Evolutionary conservation across 441 rosid genomes (phyloP).

Genomic region (Lagerstroemia fauriei): DNA sequence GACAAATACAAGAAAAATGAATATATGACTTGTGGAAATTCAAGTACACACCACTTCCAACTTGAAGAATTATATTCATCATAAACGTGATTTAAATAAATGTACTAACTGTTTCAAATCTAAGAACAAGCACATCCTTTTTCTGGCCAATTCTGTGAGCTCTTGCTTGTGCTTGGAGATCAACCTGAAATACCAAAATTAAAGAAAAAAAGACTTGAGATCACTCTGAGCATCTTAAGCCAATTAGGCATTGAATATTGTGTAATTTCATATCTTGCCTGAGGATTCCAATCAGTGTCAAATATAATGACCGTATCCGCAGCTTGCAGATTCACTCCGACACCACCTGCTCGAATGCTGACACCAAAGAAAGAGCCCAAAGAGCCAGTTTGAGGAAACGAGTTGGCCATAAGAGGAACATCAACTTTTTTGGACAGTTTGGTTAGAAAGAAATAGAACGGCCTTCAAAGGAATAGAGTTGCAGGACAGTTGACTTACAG

Average conservation of each 20-base stretch:
- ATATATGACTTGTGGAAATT: not conserved
- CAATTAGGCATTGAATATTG: not conserved
- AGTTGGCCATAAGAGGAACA: not conserved
- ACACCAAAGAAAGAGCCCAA: constrained; percentile 25
- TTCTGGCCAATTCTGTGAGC: constrained; percentile 97
- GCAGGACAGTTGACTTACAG: too few species aligned
- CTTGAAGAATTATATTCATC: constrained; percentile 5
- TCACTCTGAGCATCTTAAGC: not conserved
- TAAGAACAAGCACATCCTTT: constrained; percentile 91
- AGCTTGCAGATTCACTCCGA: constrained; percentile 95
- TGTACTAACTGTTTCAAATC: constrained; percentile 79
- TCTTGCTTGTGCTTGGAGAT: constrained; percentile 97
- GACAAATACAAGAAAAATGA: not conserved
- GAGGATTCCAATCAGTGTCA: constrained; percentile 98
- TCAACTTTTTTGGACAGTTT: too few species aligned
- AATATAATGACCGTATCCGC: constrained; percentile 94
- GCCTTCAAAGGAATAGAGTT: too few species aligned
- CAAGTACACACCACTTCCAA: not conserved
- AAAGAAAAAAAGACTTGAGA: constrained; percentile 21
- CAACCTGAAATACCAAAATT: constrained; percentile 55
- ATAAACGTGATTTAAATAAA: not conserved
- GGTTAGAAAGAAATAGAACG: too few species aligned
- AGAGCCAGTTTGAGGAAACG: not conserved
- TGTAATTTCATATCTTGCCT: constrained; percentile 43
- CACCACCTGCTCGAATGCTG: constrained; percentile 97